Conservation (phyloP, 2,329 filamentous ascomycete species). For the Scytalidium lignicola region DNA sequence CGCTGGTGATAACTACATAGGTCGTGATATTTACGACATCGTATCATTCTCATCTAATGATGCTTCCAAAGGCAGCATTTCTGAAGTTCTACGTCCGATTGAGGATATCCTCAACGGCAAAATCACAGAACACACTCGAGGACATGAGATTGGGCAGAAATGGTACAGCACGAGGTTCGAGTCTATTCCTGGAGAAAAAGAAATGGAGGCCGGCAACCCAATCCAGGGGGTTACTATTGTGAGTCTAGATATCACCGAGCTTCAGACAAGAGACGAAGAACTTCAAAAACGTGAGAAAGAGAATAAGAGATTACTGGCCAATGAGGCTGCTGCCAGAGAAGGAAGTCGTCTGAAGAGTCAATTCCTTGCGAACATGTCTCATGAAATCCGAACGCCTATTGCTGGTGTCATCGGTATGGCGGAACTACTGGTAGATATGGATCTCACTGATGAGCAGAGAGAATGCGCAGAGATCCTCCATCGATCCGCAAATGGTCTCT, state of each 20-base stretch:
- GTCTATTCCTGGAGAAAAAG: conserved; percentile 55
- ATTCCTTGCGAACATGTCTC: conserved; percentile 78
- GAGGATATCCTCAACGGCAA: conserved; percentile 60
- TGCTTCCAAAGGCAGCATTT: conserved; percentile 21
- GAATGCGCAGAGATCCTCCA: conserved; percentile 76
- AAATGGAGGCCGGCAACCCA: conserved; percentile 37
- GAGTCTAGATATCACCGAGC: conserved; percentile 74
- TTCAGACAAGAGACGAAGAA: conserved; percentile 59
- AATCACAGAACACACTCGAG: conserved; percentile 54
- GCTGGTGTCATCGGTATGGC: conserved; percentile 78
- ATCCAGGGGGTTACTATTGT: conserved; percentile 72
- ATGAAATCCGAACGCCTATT: conserved; percentile 74
- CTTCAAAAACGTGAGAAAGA: conserved; percentile 61
- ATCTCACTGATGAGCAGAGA: conserved; percentile 63
- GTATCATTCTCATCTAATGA: conserved; percentile 37
- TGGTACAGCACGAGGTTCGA: conserved; percentile 70
- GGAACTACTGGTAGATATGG: conserved; percentile 65
- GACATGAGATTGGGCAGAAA: conserved; percentile 46
- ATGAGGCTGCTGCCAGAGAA: conserved; percentile 74
- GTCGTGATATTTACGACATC: conserved; percentile 59
- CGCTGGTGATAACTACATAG: conserved; percentile 37
- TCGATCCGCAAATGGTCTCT: conserved; percentile 70
- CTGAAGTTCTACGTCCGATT: conserved; percentile 50
- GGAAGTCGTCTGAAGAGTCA: conserved; percentile 75
- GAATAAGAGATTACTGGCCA: conserved; percentile 65